These are phyloP conservation scores for Serendipita sp. DNA, from an alignment of 768 basidiomycete species.

Conservation along the genomic window DNA sequence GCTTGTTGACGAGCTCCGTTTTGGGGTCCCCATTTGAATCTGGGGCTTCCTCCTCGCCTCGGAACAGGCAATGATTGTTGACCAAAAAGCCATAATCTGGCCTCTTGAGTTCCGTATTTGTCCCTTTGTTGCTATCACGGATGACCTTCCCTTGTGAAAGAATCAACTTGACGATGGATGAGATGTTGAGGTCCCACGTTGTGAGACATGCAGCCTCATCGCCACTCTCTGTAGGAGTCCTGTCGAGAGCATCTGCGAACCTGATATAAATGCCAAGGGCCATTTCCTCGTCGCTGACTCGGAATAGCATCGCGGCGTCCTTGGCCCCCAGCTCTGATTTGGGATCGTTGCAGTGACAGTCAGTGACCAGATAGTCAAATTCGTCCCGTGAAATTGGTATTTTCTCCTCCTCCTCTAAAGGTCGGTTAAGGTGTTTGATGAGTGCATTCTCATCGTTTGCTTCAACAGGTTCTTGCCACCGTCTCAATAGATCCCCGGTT, in stretches of 20 bases:
- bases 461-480: no score
- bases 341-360: background rate
- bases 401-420: background rate
- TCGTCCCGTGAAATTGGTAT: background rate
- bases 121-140: slow-evolving; percentile 14
- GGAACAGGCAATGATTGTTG: slow-evolving; percentile 13
- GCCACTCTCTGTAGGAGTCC: slow-evolving; percentile 1
- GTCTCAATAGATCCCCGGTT: no score
- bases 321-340: background rate
- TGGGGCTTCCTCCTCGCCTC: slow-evolving; percentile 17
- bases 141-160: slow-evolving; percentile 12
- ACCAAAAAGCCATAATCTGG: slow-evolving; percentile 16
- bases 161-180: slow-evolving; percentile 14
- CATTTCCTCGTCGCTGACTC: background rate
- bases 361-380: background rate
- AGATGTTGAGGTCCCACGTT: slow-evolving; percentile 18
- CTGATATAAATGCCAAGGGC: background rate
- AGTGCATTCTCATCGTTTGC: no score
- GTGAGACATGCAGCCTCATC: slow-evolving; percentile 11
- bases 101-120: slow-evolving; percentile 11
- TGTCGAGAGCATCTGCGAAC: background rate
- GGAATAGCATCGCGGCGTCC: background rate
- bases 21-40: slow-evolving; percentile 12
- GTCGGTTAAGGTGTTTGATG: background rate
- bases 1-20: slow-evolving; percentile 13